These are phyloP conservation scores for Anisodus acutangulus DNA, from an alignment of 257 asterid genomes.

Conservation along the genomic window DNA sequence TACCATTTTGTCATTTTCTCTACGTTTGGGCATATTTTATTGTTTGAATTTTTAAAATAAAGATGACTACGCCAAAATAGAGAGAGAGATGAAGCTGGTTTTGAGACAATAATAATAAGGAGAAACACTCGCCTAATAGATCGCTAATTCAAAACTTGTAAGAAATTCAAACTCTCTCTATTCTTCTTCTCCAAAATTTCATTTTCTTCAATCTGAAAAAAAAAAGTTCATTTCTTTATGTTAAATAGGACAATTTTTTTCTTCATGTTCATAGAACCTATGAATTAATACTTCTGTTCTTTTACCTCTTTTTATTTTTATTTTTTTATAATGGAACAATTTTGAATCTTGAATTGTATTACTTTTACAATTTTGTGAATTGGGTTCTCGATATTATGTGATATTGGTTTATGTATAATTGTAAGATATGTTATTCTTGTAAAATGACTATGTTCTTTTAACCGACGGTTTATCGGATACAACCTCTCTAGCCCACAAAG, in stretches of 20 bases:
- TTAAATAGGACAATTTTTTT: not conserved
- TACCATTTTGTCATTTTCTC: too few relatives aligned
- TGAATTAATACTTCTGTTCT: not conserved
- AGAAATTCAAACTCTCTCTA: not conserved
- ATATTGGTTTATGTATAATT: constrained; percentile 13
- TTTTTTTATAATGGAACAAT: not conserved
- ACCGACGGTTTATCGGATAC: too few relatives aligned
- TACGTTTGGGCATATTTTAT: too few relatives aligned
- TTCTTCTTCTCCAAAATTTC: not conserved
- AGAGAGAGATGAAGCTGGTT: not conserved
- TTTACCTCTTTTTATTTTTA: too few relatives aligned
- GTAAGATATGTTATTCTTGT: constrained; percentile 14
- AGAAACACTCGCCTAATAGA: not conserved
- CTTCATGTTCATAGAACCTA: not conserved
- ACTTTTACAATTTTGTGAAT: too few relatives aligned
- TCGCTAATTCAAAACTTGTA: not conserved
- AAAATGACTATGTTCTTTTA: not conserved
- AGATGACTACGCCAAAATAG: not conserved
- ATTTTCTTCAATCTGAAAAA: too few relatives aligned
- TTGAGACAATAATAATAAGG: too few relatives aligned
- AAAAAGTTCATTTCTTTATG: not conserved
- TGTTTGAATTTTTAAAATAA: not conserved
- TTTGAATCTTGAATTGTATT: not conserved
- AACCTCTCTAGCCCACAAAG: too few relatives aligned
- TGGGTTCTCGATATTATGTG: not conserved